These are phyloP conservation scores for Nitzschia inconspicua DNA, from an alignment of 108 stramenopile species.

Conservation along the genomic window DNA sequence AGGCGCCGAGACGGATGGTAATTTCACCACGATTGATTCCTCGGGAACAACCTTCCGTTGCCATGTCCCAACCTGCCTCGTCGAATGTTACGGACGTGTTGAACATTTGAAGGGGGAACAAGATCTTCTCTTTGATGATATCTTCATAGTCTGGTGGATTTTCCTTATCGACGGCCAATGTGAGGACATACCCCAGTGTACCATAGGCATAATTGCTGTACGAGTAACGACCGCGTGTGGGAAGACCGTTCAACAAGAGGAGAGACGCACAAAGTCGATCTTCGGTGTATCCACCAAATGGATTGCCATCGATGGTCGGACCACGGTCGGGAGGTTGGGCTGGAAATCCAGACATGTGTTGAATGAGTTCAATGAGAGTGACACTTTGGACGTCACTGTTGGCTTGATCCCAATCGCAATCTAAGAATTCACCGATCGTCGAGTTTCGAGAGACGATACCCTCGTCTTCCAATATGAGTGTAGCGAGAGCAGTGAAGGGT, in stretches of 20 bases:
- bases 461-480: constrained; percentile 4
- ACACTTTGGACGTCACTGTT: constrained; percentile 5
- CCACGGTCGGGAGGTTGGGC: constrained; percentile 3
- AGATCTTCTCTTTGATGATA: too few relatives aligned
- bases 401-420: constrained; percentile 4
- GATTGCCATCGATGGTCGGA: neutral
- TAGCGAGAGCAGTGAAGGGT: constrained; percentile 9
- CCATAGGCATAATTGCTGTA: constrained; percentile 6
- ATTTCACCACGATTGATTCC: too few relatives aligned
- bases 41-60: too few relatives aligned
- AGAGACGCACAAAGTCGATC: neutral
- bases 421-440: constrained; percentile 4
- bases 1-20: too few relatives aligned
- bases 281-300: neutral
- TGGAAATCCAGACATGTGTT: constrained; percentile 8
- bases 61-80: too few relatives aligned
- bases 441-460: constrained; percentile 6
- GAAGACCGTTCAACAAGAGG: neutral
- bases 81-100: too few relatives aligned
- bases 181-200: constrained; percentile 2
- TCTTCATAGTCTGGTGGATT: too few relatives aligned
- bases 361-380: neutral
- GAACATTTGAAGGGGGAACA: too few relatives aligned
- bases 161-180: too few relatives aligned
- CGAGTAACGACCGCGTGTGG: constrained; percentile 3